Conservation (phyloP, 164 flowering plant species). For the Amborella trichopoda region DNA sequence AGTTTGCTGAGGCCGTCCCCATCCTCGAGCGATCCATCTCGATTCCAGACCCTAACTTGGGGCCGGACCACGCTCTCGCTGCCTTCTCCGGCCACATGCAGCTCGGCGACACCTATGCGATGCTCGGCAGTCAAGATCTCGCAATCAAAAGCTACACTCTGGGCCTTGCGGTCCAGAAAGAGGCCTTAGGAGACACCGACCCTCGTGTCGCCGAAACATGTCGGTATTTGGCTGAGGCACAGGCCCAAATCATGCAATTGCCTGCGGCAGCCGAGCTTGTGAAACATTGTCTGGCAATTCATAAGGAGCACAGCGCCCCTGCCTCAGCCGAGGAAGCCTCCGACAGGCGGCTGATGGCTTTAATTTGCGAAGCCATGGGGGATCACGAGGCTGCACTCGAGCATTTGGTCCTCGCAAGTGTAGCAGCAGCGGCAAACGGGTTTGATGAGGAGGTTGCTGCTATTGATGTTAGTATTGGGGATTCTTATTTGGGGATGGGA, state of each 20-base stretch:
- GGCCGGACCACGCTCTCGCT: slow-evolving; percentile 87
- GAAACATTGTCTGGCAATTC: slow-evolving; percentile 88
- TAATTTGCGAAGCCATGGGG: slow-evolving; percentile 85
- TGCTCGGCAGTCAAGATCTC: slow-evolving; percentile 83
- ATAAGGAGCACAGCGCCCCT: slow-evolving; percentile 78
- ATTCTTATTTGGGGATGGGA: slow-evolving; percentile 65
- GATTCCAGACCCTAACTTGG: slow-evolving; percentile 52
- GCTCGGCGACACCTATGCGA: slow-evolving; percentile 87
- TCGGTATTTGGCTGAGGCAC: slow-evolving; percentile 96
- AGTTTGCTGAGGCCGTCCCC: slow-evolving; percentile 91
- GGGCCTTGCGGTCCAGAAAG: slow-evolving; percentile 78
- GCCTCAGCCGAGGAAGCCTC: slow-evolving; percentile 96
- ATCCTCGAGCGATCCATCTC: slow-evolving; percentile 71
- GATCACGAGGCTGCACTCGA: slow-evolving; percentile 91
- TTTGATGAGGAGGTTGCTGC: slow-evolving; percentile 88
- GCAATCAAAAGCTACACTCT: slow-evolving; percentile 62
- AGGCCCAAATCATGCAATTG: slow-evolving; percentile 95
- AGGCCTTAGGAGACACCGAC: slow-evolving; percentile 79
- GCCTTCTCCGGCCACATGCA: slow-evolving; percentile 95
- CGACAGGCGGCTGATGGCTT: slow-evolving; percentile 95
- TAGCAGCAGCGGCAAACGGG: slow-evolving; percentile 77
- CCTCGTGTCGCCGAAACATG: slow-evolving; percentile 97
- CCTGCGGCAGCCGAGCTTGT: slow-evolving; percentile 81
- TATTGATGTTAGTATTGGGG: slow-evolving; percentile 92
- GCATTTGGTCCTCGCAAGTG: slow-evolving; percentile 95